Conservation (phyloP, 2,329 filamentous ascomycete genomes). For the Cytospora schulzeri region DNA sequence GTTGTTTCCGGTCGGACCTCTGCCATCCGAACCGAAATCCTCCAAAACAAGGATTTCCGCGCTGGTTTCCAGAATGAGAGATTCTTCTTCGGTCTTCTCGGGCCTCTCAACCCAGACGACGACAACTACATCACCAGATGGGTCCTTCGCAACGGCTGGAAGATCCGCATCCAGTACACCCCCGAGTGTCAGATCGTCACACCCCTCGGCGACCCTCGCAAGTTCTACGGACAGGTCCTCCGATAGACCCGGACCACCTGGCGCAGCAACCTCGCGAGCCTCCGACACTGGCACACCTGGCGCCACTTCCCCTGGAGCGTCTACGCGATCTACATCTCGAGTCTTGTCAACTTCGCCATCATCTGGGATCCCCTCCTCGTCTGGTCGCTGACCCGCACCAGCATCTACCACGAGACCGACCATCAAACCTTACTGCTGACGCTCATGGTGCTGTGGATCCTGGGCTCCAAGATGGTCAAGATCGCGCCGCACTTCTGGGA, state of each 20-base stretch:
- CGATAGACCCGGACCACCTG: constrained; percentile 63
- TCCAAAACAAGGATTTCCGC: constrained; percentile 48
- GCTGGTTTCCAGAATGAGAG: constrained; percentile 50
- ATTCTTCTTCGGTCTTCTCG: constrained; percentile 48
- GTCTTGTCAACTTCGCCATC: constrained; percentile 58
- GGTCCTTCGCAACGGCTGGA: constrained; percentile 51
- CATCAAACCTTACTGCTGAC: constrained; percentile 4
- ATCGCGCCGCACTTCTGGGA: constrained; percentile 53
- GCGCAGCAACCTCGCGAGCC: constrained; percentile 54
- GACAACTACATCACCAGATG: constrained; percentile 64
- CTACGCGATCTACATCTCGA: constrained; percentile 58
- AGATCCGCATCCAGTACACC: constrained; percentile 57
- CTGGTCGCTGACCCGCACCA: constrained; percentile 32
- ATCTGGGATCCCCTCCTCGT: constrained; percentile 52
- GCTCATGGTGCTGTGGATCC: constrained; percentile 46
- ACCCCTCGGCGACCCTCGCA: constrained; percentile 50
- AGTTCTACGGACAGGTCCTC: constrained; percentile 55
- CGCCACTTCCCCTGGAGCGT: constrained; percentile 51
- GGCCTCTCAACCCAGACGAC: constrained; percentile 56
- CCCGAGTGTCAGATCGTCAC: constrained; percentile 53
- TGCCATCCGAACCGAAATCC: constrained; percentile 52
- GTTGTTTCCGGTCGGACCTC: constrained; percentile 59
- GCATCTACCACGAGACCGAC: constrained; percentile 22
- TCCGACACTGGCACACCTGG: constrained; percentile 46
- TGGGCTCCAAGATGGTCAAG: constrained; percentile 60